Base-by-base conservation (phyloP, 2,329 filamentous ascomycete genomes). In the Aspergillus alliaceus region DNA sequence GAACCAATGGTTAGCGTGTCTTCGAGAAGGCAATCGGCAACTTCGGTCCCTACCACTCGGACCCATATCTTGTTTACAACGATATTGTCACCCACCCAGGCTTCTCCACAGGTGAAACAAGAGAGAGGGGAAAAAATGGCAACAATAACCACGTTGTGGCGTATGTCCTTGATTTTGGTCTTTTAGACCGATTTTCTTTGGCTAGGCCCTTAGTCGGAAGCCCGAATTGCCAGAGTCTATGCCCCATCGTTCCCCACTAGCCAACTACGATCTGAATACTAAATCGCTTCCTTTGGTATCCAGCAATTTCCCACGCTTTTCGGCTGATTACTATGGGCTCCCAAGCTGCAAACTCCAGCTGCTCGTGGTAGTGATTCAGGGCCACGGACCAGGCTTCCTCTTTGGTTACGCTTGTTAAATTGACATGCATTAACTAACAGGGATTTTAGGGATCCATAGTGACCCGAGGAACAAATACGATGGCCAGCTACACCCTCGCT, bases 181-280 rank as follows among this genome's bases (percentile, higher is more conserved):
- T 27, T 9, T 18, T 14, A 44, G 15, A 39, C 48, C 32, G 11
- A 5, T 27, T 46, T 25, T 15, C 14, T 48, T 29, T 59, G 49
- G 35, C 14, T 20, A 18, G 25, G 53, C 25, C 18, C 39, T 6
- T 29, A 20, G 9, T 14, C 4, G 37, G 35, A 39, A 47, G n/a
- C 29, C 57, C 56, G 31, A 44, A 39, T 51, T 24, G 37, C 39
- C 25, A 56, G 29, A 54, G 44, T 53, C 39, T 47, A 48, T 39
- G 52, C 53, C 53, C 58, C 55, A 58, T 56, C 51, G 58, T 57
- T 58, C 56, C 27, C 54, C 51, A 48, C 48, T 44, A 58, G 34
- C 47, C 49, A 57, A 59, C 44, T 54, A 47, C 48, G 55, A 57
- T 57, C 56, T 18, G 56, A 56, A 56, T 54, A 40, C 39, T 39